Percentiles rank a stretch among this genome's conserved stretches.
Evolutionary conservation across 169 alveolate genomes (phyloP).

Genomic region (Plasmodium reichenowi): DNA sequence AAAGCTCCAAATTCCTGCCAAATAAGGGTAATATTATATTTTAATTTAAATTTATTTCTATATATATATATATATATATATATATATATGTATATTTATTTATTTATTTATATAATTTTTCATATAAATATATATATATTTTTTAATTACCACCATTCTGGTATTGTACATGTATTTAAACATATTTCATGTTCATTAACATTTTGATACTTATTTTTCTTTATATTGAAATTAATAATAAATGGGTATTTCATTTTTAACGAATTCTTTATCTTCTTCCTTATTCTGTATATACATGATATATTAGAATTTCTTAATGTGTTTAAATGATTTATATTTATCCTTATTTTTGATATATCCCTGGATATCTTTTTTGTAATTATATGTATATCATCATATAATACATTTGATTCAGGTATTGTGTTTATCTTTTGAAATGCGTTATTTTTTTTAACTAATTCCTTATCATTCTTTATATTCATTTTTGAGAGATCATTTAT

Average conservation of each 20-base stretch:
- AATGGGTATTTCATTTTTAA: conserved; percentile 51
- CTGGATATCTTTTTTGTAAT: conserved; percentile 15
- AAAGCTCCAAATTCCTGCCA: conserved; percentile 35
- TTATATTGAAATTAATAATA: conserved; percentile 45
- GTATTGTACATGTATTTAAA: conserved; percentile 34
- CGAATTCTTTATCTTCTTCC: conserved; percentile 46
- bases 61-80: background rate
- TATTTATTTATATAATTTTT: background rate
- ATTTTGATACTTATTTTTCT: conserved; percentile 20
- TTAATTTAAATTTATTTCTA: too few relatives aligned
- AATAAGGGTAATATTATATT: background rate
- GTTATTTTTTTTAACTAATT: background rate
- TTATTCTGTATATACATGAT: conserved; percentile 26
- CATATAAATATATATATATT: conserved; percentile 1
- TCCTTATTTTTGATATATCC: conserved; percentile 48
- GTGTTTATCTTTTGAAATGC: background rate
- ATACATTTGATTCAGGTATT: background rate
- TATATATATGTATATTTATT: too few relatives aligned
- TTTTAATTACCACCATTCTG: conserved; percentile 37
- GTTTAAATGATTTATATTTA: conserved; percentile 29
- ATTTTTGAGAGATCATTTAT: background rate
- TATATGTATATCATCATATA: too few relatives aligned
- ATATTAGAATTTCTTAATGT: conserved; percentile 39
- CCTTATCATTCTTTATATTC: conserved; percentile 13
- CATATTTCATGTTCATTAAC: conserved; percentile 3